A percentile compares a stretch with the other conserved stretches of the same genome.
Evolutionary conservation across 2,329 filamentous ascomycete genomes (phyloP).

Genomic region (Magnaporthiopsis rhizophila): DNA sequence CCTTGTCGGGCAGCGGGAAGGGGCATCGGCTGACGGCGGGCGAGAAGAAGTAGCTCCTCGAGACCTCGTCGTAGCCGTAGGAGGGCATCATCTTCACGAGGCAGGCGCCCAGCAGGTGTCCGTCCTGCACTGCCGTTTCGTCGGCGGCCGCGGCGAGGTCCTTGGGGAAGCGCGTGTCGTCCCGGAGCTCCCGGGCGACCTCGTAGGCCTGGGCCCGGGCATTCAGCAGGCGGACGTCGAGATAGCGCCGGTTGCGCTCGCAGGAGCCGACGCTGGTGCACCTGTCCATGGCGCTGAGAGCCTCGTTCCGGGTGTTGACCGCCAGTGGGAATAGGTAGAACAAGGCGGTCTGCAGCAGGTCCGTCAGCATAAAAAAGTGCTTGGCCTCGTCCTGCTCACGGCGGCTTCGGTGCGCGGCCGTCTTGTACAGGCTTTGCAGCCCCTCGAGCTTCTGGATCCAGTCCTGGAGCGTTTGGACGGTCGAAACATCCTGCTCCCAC

Average conservation of each 20-base stretch:
- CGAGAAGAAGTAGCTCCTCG: background rate
- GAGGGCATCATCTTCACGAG: background rate
- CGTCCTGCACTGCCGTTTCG: too few relatives aligned
- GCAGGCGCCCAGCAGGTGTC: too few relatives aligned
- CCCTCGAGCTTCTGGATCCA: background rate
- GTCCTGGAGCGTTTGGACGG: background rate
- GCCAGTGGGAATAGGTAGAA: background rate
- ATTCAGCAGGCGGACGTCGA: background rate
- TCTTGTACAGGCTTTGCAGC: background rate
- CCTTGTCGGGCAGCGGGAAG: background rate
- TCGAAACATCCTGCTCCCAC: background rate
- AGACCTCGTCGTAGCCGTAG: background rate
- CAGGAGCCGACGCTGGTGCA: background rate
- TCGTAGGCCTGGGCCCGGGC: background rate
- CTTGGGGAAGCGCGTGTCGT: background rate
- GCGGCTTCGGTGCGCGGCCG: background rate
- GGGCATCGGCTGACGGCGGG: background rate
- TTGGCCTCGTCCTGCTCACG: background rate
- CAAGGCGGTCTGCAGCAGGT: background rate
- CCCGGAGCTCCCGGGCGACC: background rate
- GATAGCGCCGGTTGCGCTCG: background rate
- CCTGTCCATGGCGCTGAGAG: background rate
- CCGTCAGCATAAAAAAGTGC: background rate
- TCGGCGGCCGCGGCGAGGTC: background rate
- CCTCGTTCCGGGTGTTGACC: too few relatives aligned